phyloP scores from a whole-genome alignment of 345 rosid genomes.

The Eucalyptus curtisii region DNA sequence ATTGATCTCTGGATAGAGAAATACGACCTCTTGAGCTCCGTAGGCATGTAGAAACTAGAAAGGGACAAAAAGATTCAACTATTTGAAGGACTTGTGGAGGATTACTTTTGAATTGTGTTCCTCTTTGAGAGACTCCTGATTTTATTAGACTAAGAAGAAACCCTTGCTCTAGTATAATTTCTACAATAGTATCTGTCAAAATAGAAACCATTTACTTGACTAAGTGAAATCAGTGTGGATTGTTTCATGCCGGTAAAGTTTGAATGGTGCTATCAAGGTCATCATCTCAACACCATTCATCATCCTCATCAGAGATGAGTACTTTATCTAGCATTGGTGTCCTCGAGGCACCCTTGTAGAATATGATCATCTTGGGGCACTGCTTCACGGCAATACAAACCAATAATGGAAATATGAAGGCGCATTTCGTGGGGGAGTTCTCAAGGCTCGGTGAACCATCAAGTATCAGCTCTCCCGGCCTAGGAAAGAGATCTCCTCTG shows the following conservation, averaged over 20 bases:
- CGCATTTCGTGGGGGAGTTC: not conserved
- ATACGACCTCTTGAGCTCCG: not conserved
- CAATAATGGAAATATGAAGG: not conserved
- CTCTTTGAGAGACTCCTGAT: not conserved
- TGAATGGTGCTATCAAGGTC: not conserved
- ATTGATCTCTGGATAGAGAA: not conserved
- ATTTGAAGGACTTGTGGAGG: not conserved
- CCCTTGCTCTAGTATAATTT: not conserved
- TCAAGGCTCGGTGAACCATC: no score
- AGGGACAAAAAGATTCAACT: not conserved
- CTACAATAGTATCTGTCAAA: not conserved
- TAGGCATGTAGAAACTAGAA: not conserved
- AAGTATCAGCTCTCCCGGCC: no score
- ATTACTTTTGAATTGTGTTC: not conserved
- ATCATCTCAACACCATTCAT: not conserved
- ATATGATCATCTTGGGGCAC: not conserved
- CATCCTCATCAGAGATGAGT: not conserved
- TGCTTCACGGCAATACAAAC: not conserved
- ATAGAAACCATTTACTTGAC: not conserved
- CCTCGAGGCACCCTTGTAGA: accelerated
- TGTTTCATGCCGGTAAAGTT: not conserved
- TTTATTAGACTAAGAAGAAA: not conserved
- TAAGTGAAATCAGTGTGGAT: not conserved
- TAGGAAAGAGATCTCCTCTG: not conserved
- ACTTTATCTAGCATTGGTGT: not conserved